Percentiles rank a stretch among this genome's conserved stretches.
phyloP scores from a whole-genome alignment of 129 eudicot species.

The Gnaphalium uliginosum region DNA sequence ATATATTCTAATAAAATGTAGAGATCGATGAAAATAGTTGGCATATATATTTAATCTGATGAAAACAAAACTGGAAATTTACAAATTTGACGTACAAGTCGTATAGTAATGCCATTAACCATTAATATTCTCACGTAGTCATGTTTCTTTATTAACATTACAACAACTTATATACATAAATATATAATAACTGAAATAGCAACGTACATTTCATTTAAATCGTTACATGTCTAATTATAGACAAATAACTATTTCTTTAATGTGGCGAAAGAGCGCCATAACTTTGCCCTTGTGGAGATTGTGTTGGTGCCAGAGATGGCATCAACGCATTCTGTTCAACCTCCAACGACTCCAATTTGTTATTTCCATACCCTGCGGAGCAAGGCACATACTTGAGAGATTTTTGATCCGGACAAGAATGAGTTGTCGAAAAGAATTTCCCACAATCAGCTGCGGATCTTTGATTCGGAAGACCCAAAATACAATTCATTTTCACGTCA shows the following conservation, averaged over 20 bases:
- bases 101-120: too few relatives aligned
- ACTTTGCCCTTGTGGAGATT: conserved; percentile 1
- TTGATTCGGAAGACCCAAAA: conserved; percentile 41
- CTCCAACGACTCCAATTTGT: conserved; percentile 13
- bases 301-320: background rate
- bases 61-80: too few relatives aligned
- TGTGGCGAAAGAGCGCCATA: conserved; percentile 33
- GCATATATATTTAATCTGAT: too few relatives aligned
- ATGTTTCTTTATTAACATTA: too few relatives aligned
- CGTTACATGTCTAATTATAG: too few relatives aligned
- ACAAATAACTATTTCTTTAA: background rate
- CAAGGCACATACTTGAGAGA: conserved; percentile 31
- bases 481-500: conserved; percentile 52
- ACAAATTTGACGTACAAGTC: too few relatives aligned
- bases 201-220: too few relatives aligned
- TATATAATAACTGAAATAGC: too few relatives aligned
- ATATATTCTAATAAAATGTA: too few relatives aligned
- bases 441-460: conserved; percentile 46
- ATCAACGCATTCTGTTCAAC: background rate
- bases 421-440: conserved; percentile 16
- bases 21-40: too few relatives aligned
- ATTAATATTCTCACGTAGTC: too few relatives aligned
- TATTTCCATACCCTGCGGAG: background rate
- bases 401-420: conserved; percentile 22
- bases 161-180: too few relatives aligned